Base-by-base conservation (phyloP, 768 basidiomycete species). In the Russula abietina region DNA sequence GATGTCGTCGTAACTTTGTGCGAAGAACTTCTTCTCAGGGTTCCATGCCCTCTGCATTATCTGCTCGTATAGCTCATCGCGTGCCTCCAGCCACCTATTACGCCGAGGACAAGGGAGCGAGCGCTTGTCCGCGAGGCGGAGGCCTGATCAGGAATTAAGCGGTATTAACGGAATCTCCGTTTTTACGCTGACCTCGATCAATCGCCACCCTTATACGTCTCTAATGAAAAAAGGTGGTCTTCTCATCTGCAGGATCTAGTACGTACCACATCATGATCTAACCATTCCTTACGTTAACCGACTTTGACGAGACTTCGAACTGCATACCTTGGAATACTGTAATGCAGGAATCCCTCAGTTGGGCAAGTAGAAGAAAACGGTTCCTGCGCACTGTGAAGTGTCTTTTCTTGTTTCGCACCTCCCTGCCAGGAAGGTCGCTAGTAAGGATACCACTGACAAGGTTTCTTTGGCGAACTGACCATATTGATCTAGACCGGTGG, bases 51-150 rank as follows among this genome's bases (percentile, higher is more conserved):
- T 89, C 30, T 81, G 72, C 89, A 94, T 93, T 67, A 98, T 89
- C 65, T 97, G 88, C 72, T 98, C 96, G 73, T 98, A 99, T 7
- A 98, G 74, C 6, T 78, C 73, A 69, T 98, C 95, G 22, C 95
- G 83, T 3, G 87, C 83, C 1, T 74, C 76, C 19, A 87, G 72
- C 95, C 95, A 97, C 58, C 83, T 79, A 48, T 71, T 71, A 19
- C 88, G 83, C 16, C 80, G 80, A 0, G 88, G 89, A 71, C 89
- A 91, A 7, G 96, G 96, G 3, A 99, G 79, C 0, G 91, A 93
- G 19, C 96, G 85, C 74, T 99, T 99, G 39, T 98, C 95, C 3
- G 94, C 92, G 26, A 99, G 81, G 11, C 96, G 89, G 6, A 98
- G 79, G 6, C 89, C 86, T 86, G 59, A 16, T 33, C 4, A 10